A percentile compares a stretch with the other conserved stretches of the same genome.
These are phyloP conservation scores for Talaromyces verruculosus DNA, from an alignment of 2,329 filamentous ascomycete species.

Conservation along the genomic window DNA sequence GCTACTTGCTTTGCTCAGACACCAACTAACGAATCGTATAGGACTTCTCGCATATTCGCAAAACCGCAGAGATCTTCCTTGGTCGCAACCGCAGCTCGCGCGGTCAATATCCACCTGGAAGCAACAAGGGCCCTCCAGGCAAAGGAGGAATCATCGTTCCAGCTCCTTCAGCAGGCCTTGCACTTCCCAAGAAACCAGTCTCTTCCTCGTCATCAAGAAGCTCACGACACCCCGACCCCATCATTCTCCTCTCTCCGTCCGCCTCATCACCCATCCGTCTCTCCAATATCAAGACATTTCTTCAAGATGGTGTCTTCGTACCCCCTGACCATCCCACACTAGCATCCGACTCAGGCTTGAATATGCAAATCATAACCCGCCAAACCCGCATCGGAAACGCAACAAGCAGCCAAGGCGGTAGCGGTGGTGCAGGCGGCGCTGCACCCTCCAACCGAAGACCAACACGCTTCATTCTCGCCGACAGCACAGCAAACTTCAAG, in stretches of 20 bases:
- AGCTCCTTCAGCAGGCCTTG: slow-evolving; percentile 40
- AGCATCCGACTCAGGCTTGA: slow-evolving; percentile 64
- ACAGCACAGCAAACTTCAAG: slow-evolving; percentile 91
- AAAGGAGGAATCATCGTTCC: slow-evolving; percentile 35
- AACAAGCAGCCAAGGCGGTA: slow-evolving; percentile 18
- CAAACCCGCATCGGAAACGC: slow-evolving; percentile 23
- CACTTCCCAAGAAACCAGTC: slow-evolving; percentile 42
- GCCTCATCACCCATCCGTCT: slow-evolving; percentile 92
- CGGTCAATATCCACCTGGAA: slow-evolving; percentile 37
- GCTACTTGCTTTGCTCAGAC: too few species aligned
- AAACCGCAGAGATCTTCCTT: slow-evolving; percentile 76
- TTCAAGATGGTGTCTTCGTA: slow-evolving; percentile 24
- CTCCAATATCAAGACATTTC: slow-evolving; percentile 74
- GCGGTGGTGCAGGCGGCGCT: slow-evolving; percentile 42
- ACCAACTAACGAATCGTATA: slow-evolving; percentile 41
- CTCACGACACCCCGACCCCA: slow-evolving; percentile 67
- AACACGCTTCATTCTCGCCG: slow-evolving; percentile 92
- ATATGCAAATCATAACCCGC: slow-evolving; percentile 83
- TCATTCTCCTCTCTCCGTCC: slow-evolving; percentile 94
- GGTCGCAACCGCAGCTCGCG: slow-evolving; percentile 48
- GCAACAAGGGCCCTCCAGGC: slow-evolving; percentile 32
- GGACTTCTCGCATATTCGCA: slow-evolving; percentile 94
- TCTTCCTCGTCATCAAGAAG: slow-evolving; percentile 39
- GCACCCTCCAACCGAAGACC: slow-evolving; percentile 57
- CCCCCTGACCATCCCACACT: slow-evolving; percentile 44